phyloP scores from a whole-genome alignment of 192 early-diverging fungal species.

The Backusella australiensis region DNA sequence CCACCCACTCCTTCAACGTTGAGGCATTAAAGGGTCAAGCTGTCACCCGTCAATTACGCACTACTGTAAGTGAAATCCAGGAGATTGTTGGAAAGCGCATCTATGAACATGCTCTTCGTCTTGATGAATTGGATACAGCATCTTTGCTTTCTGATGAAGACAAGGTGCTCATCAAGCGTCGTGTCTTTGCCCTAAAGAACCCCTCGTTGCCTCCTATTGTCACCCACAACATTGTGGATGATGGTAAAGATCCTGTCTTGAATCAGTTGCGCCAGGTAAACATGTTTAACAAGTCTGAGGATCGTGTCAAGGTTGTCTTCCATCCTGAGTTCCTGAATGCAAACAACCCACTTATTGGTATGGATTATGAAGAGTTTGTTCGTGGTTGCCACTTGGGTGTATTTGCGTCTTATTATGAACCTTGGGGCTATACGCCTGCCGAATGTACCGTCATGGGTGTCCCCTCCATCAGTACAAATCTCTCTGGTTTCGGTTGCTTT shows the following conservation, averaged over 20 bases:
- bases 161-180: constrained; percentile 87
- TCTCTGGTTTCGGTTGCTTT: constrained; percentile 97
- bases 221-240: constrained; percentile 94
- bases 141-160: constrained; percentile 84
- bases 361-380: constrained; percentile 99
- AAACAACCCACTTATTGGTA: constrained; percentile 88
- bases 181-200: constrained; percentile 91
- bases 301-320: constrained; percentile 96
- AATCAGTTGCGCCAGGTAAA: constrained; percentile 73
- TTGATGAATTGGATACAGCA: constrained; percentile 67
- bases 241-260: constrained; percentile 84
- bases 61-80: constrained; percentile 86
- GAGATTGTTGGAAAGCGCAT: constrained; percentile 80
- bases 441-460: constrained; percentile 99
- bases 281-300: constrained; percentile 85
- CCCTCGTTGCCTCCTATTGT: constrained; percentile 89
- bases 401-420: constrained; percentile 97
- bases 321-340: constrained; percentile 98
- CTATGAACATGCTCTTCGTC: constrained; percentile 79
- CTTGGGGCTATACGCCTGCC: constrained; percentile 97
- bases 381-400: constrained; percentile 96
- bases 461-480: constrained; percentile 93
- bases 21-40: constrained; percentile 97
- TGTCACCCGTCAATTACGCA: constrained; percentile 90
- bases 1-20: constrained; percentile 89